These are phyloP conservation scores for Penstemon barbatus DNA, from an alignment of 257 asterid species.

Conservation along the genomic window DNA sequence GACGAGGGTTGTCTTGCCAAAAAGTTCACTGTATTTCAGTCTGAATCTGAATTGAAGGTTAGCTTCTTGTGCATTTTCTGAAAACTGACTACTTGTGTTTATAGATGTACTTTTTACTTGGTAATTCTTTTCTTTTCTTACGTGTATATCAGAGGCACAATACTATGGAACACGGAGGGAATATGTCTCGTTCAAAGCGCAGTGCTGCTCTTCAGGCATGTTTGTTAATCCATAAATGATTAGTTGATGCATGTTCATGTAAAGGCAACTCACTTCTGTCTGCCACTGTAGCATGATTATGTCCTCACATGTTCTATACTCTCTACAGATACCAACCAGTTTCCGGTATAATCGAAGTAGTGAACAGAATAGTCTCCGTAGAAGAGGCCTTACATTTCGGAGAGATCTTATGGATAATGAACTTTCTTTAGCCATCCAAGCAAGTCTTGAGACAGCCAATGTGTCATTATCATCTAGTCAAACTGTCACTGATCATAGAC, in stretches of 20 bases:
- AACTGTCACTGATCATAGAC: slow-evolving; percentile 39
- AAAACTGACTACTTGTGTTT: not conserved
- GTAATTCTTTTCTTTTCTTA: slow-evolving; percentile 21
- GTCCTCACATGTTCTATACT: slow-evolving; percentile 19
- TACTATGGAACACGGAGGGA: slow-evolving; percentile 89
- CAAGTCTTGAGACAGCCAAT: slow-evolving; percentile 63
- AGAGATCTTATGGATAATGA: slow-evolving; percentile 71
- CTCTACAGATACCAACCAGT: slow-evolving; percentile 80
- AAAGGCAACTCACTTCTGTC: not conserved
- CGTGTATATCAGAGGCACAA: slow-evolving; percentile 77
- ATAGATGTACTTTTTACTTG: not conserved
- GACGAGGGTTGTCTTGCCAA: slow-evolving; percentile 85
- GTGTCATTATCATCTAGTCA: slow-evolving; percentile 39
- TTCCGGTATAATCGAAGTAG: slow-evolving; percentile 71
- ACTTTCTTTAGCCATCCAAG: slow-evolving; percentile 81
- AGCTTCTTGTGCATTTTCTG: slow-evolving; percentile 24
- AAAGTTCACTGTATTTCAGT: slow-evolving; percentile 75
- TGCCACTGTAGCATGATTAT: slow-evolving; percentile 17
- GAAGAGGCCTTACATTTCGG: slow-evolving; percentile 68
- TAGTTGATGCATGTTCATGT: slow-evolving; percentile 10
- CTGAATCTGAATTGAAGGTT: slow-evolving; percentile 92
- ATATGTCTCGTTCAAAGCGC: slow-evolving; percentile 92
- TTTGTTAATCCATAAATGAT: slow-evolving; percentile 23
- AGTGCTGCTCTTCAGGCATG: slow-evolving; percentile 96
- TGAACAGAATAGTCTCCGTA: slow-evolving; percentile 75